Percentiles rank a stretch among this genome's conserved stretches.
phyloP scores from a whole-genome alignment of 148 eudicot species.

The Talinum fruticosum region DNA sequence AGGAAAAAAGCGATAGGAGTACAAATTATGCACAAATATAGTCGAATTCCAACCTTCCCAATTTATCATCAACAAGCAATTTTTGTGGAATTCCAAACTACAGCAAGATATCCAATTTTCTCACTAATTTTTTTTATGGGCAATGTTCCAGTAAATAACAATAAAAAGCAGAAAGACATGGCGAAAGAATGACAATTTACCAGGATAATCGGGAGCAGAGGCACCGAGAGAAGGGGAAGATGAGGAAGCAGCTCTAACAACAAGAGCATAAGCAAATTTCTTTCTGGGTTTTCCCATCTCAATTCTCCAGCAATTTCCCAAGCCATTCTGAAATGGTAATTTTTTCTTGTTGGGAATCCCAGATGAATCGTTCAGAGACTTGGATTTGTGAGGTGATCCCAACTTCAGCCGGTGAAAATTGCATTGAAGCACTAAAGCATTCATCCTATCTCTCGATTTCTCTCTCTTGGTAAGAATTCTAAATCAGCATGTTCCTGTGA shows the following conservation, averaged over 20 bases:
- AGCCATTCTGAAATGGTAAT: slow-evolving; percentile 1
- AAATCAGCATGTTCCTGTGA: background rate
- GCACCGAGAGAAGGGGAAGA: slow-evolving; percentile 46
- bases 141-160: background rate
- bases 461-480: background rate
- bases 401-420: slow-evolving; percentile 6
- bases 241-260: slow-evolving; percentile 38
- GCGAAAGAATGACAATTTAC: slow-evolving; percentile 20
- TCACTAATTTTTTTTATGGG: background rate
- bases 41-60: background rate
- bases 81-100: too few species aligned
- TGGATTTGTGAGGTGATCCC: slow-evolving; percentile 1
- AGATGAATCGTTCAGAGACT: background rate
- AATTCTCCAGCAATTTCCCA: slow-evolving; percentile 15
- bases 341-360: background rate
- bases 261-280: background rate
- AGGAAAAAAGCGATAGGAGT: too few species aligned
- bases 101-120: background rate
- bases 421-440: slow-evolving; percentile 3
- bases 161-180: background rate
- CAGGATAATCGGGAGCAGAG: slow-evolving; percentile 43
- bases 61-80: too few species aligned
- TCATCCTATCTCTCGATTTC: slow-evolving; percentile 7
- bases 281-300: background rate
- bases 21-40: too few species aligned